Evolutionary conservation across 1,139 yeast genomes (phyloP).

Genomic region (Lizanozyma gosingica): DNA sequence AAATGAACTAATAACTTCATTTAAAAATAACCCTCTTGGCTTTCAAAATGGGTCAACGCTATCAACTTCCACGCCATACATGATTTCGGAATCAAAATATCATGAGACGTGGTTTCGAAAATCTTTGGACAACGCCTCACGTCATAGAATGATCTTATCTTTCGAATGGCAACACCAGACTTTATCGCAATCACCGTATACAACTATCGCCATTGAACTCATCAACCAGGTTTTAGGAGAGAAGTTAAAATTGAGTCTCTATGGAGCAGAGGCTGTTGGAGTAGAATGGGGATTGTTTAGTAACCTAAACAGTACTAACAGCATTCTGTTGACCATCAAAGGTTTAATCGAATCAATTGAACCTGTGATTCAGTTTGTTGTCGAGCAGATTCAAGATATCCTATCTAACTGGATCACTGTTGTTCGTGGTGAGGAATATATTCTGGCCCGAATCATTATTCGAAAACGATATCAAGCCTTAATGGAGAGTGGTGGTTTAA

Average conservation of each 20-base stretch:
- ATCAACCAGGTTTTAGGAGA: neutral
- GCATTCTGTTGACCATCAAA: neutral
- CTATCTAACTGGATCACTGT: conserved; percentile 9
- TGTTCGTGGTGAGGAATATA: conserved; percentile 17
- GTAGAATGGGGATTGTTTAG: neutral
- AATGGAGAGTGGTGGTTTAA: conserved; percentile 28
- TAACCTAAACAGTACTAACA: neutral
- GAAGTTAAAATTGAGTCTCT: neutral
- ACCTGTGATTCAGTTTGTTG: conserved; percentile 11
- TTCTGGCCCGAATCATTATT: conserved; percentile 33
- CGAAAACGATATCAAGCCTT: conserved; percentile 35
- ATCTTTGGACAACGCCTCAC: neutral
- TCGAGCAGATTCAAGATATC: conserved; percentile 7
- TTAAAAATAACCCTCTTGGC: neutral
- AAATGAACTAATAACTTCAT: neutral
- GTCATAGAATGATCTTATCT: neutral
- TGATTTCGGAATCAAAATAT: conserved; percentile 2
- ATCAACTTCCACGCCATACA: neutral
- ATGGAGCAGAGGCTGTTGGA: neutral
- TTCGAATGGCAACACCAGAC: neutral
- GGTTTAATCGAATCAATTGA: conserved; percentile 4
- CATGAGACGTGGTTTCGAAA: conserved; percentile 42
- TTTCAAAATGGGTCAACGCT: neutral
- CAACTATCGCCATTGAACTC: neutral
- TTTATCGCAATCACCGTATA: neutral